Conservation (phyloP, 495 filamentous ascomycete genomes). For the Physcia stellaris region DNA sequence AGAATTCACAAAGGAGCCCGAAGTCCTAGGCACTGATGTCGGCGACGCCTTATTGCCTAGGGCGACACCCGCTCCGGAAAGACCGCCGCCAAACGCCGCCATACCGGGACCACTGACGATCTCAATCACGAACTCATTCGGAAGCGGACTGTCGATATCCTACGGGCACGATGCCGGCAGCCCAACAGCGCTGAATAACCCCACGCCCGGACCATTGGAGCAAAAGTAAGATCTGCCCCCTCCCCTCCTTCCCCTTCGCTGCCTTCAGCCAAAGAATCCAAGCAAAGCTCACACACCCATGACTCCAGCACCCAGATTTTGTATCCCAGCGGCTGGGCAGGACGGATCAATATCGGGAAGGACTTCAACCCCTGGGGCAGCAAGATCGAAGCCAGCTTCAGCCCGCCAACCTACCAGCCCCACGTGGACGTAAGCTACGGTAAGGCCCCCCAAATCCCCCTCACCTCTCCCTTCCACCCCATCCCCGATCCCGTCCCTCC, state of each 20-base stretch:
- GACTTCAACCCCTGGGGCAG: constrained; percentile 6
- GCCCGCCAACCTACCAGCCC: constrained; percentile 3
- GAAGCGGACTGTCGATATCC: neutral
- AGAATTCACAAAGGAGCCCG: too few species aligned
- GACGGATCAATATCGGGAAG: constrained; percentile 10
- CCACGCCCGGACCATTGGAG: too few species aligned
- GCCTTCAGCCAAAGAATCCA: too few species aligned
- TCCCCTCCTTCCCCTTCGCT: too few species aligned
- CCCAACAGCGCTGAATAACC: neutral
- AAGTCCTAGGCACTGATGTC: too few species aligned
- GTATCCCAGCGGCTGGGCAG: constrained; percentile 14
- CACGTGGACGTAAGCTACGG: constrained; percentile 16
- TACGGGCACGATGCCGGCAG: neutral
- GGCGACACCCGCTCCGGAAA: too few species aligned
- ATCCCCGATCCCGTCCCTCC: too few species aligned
- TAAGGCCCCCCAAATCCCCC: constrained; percentile 18
- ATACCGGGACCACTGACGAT: constrained; percentile 1
- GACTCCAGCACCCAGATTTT: neutral
- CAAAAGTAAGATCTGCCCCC: too few species aligned
- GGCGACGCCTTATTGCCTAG: too few species aligned
- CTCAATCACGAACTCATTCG: constrained; percentile 2
- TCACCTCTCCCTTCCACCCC: constrained; percentile 13
- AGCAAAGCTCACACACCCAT: too few species aligned
- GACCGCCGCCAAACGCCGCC: too few species aligned
- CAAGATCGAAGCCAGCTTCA: constrained; percentile 16